Evolutionary conservation across 179 eudicot species (phyloP), one percentile per base, ranked within the genome.

Genomic region (Actinidia chinensis): DNA sequence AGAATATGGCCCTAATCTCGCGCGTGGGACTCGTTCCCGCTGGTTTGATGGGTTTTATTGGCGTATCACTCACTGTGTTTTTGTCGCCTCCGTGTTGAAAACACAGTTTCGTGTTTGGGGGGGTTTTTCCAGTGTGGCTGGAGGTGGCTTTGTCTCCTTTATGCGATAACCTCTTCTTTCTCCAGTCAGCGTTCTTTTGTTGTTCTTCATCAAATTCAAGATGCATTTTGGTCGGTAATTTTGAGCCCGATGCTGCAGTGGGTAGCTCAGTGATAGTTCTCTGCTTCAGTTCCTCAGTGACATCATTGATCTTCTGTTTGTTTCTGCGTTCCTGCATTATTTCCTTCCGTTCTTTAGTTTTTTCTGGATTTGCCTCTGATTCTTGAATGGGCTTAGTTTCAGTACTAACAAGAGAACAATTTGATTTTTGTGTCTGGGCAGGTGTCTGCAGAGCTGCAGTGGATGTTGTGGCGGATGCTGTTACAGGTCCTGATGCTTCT

Each of bases 1-100:
- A n/a, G n/a, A 22, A 83, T 76, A 71, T 88, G 80, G 3, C 81
- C 87, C 69, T 86, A 65, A 85, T 84, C 72, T 83, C 91, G 52
- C 78, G 85, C 77, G 58, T 54, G 22, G 83, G 80, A 54, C 40
- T 65, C 73, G 86, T 76, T 76, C 82, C 75, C 77, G 68, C 22
- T 81, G 13, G 81, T 18, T 76, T 52, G 63, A 73, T 72, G 64
- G 81, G 79, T 44, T 81, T 81, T 86, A 51, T 79, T 83, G 55
- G 68, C 76, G 83, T 78, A 9, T 52, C 84, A 43, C 70, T 33
- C 11, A 33, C 79, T n/a, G 22, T 50, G 69, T n/a, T 73, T 71
- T 55, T 81, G 78, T 81, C 80, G n/a, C 76, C 63, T 81, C 65
- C 79, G 79, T 55, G 81, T 72, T 47, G 85, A 71, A 72, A 58